Conservation (phyloP, 2,329 filamentous ascomycete species). For the Pestalotiopsis sp. region DNA sequence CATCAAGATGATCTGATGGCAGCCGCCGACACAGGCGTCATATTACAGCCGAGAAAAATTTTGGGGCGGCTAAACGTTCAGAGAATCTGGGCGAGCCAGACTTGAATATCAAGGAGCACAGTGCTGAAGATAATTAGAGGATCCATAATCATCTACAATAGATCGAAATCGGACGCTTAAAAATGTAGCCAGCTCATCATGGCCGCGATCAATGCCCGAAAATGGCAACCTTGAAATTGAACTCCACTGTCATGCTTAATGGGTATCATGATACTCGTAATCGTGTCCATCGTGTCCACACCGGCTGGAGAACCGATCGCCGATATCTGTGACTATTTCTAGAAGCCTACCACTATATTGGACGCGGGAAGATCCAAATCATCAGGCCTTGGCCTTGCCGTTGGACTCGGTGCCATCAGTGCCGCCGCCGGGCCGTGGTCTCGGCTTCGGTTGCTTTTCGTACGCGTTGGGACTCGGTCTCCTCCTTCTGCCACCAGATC, state of each 20-base stretch:
- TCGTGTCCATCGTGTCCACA: not conserved
- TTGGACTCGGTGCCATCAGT: not conserved
- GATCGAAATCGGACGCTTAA: not conserved
- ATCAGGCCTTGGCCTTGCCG: not conserved
- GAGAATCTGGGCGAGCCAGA: not conserved
- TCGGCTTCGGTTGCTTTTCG: constrained; percentile 69
- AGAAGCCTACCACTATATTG: not conserved
- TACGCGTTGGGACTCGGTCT: constrained; percentile 78
- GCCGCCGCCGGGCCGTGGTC: constrained; percentile 29
- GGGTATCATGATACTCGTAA: not conserved
- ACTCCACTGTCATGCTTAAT: not conserved
- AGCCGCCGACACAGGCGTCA: not conserved
- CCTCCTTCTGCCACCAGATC: constrained; percentile 42
- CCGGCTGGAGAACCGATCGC: not conserved
- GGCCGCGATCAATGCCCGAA: not conserved
- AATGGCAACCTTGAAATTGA: not conserved
- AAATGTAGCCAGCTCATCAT: not conserved
- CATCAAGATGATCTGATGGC: not conserved
- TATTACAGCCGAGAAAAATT: not conserved
- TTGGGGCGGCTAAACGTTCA: not conserved
- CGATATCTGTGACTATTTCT: not conserved
- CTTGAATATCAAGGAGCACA: not conserved
- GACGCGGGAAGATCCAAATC: not conserved
- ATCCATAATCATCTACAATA: not conserved
- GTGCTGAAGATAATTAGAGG: not conserved